A percentile compares a stretch with the other conserved stretches of the same genome.
These are phyloP conservation scores for Globisporangium carolinianum DNA, from an alignment of 352 stramenopile genomes.

Conservation along the genomic window DNA sequence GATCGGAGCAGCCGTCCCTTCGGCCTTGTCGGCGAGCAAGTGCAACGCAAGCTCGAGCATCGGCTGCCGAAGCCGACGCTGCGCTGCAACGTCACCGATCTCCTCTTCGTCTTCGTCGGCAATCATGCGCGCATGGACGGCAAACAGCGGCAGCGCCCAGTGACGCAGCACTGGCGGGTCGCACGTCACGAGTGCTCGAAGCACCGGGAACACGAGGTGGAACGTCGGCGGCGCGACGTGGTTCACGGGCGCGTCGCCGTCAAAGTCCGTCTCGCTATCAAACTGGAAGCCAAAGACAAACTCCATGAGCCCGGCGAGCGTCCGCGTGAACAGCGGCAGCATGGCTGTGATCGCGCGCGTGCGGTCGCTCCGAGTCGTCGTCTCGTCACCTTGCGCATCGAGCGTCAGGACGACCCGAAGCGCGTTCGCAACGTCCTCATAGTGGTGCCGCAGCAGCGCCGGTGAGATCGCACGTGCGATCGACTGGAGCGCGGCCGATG, in stretches of 20 bases:
- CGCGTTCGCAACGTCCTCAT: conserved; percentile 52
- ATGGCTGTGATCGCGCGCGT: conserved; percentile 26
- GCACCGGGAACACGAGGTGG: conserved; percentile 72
- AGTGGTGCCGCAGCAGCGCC: conserved; percentile 50
- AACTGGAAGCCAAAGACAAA: conserved; percentile 82
- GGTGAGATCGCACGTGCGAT: conserved; percentile 62
- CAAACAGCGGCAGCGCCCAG: conserved; percentile 70
- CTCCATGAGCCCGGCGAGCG: conserved; percentile 60
- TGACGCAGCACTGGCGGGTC: conserved; percentile 39
- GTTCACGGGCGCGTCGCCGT: conserved; percentile 55
- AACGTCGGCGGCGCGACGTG: conserved; percentile 64
- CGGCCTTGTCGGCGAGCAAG: conserved; percentile 51
- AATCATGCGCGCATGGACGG: conserved; percentile 80
- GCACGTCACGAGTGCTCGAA: conserved; percentile 46
- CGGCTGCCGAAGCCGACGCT: conserved; percentile 62
- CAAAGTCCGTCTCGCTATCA: conserved; percentile 70
- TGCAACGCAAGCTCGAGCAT: conserved; percentile 71
- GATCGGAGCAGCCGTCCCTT: conserved; percentile 44
- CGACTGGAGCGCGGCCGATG: conserved; percentile 26
- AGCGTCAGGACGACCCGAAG: conserved; percentile 49
- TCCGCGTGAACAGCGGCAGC: conserved; percentile 48
- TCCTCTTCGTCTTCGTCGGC: conserved; percentile 84
- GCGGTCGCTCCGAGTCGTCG: conserved; percentile 23
- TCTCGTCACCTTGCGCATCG: conserved; percentile 1
- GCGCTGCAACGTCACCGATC: conserved; percentile 69